These are phyloP conservation scores for Borealophlyctis nickersoniae DNA, from an alignment of 192 early-diverging fungal species.

Conservation along the genomic window DNA sequence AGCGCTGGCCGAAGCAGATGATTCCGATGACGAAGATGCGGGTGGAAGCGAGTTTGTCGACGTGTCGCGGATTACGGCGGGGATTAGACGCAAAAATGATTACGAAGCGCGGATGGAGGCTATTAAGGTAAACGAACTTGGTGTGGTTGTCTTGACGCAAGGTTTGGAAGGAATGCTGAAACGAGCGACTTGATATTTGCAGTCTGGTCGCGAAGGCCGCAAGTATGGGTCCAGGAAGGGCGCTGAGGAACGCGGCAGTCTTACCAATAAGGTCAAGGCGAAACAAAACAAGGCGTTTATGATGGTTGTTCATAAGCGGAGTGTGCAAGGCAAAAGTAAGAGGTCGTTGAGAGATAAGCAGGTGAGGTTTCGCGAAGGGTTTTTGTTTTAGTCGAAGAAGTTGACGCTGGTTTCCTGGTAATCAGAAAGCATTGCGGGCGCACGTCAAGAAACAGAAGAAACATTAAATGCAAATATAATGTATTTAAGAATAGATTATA, in stretches of 20 bases:
- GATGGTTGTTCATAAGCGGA: slow-evolving; percentile 94
- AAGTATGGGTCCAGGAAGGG: slow-evolving; percentile 89
- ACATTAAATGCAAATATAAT: no score
- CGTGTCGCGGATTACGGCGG: slow-evolving; percentile 38
- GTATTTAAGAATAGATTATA: no score
- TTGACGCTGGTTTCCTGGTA: no score
- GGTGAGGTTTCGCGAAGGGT: not conserved
- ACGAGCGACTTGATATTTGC: no score
- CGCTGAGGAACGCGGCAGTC: slow-evolving; percentile 70
- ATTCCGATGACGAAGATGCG: slow-evolving; percentile 31
- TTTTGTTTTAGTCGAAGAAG: no score
- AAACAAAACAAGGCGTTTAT: slow-evolving; percentile 87
- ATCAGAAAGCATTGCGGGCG: no score
- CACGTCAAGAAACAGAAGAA: no score
- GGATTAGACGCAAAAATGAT: slow-evolving; percentile 82
- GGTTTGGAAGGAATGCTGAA: no score
- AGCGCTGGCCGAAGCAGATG: slow-evolving; percentile 10
- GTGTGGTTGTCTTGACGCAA: no score
- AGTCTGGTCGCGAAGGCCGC: slow-evolving; percentile 88
- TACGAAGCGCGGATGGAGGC: slow-evolving; percentile 87
- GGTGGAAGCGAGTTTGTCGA: slow-evolving; percentile 39
- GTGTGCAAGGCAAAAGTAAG: slow-evolving; percentile 54
- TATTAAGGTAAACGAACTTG: no score
- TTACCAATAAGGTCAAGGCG: slow-evolving; percentile 90
- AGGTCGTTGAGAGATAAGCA: slow-evolving; percentile 46